phyloP scores from a whole-genome alignment of 1,139 yeast genomes.

The Taphrina deformans region DNA sequence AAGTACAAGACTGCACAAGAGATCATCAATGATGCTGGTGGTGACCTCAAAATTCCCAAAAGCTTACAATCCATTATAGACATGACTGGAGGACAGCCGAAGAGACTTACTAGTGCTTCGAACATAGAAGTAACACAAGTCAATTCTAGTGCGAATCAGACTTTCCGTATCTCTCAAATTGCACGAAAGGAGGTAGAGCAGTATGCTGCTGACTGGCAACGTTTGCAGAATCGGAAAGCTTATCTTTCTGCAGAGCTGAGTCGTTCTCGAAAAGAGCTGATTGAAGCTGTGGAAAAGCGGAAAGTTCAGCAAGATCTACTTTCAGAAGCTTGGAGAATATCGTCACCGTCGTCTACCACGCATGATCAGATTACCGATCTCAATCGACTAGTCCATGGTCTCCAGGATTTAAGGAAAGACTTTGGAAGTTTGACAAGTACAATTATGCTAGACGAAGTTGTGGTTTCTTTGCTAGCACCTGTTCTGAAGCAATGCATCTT shows the following conservation, averaged over 20 bases:
- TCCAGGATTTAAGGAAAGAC: conserved; percentile 42
- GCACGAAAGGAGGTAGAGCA: conserved; percentile 43
- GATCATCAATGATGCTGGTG: conserved; percentile 49
- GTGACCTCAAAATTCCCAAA: conserved; percentile 48
- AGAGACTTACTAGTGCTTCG: conserved; percentile 27
- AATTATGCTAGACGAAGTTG: conserved; percentile 42
- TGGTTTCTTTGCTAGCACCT: conserved; percentile 45
- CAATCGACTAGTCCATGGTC: conserved; percentile 35
- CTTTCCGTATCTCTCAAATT: conserved; percentile 39
- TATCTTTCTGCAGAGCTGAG: conserved; percentile 41
- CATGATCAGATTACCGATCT: conserved; percentile 26
- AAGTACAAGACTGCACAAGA: conserved; percentile 48
- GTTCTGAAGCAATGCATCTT: conserved; percentile 41
- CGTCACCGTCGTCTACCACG: neutral
- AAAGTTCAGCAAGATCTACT: conserved; percentile 34
- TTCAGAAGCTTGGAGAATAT: conserved; percentile 29
- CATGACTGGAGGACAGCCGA: conserved; percentile 41
- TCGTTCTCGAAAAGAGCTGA: conserved; percentile 40
- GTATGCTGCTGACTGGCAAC: conserved; percentile 43
- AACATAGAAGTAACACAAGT: conserved; percentile 33
- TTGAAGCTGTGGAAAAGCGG: conserved; percentile 37
- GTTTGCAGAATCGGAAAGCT: conserved; percentile 40
- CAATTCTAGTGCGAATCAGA: conserved; percentile 27
- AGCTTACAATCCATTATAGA: conserved; percentile 44
- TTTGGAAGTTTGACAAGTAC: conserved; percentile 40